Base-by-base conservation (phyloP, 768 basidiomycete species). In the Suillus paluster region DNA sequence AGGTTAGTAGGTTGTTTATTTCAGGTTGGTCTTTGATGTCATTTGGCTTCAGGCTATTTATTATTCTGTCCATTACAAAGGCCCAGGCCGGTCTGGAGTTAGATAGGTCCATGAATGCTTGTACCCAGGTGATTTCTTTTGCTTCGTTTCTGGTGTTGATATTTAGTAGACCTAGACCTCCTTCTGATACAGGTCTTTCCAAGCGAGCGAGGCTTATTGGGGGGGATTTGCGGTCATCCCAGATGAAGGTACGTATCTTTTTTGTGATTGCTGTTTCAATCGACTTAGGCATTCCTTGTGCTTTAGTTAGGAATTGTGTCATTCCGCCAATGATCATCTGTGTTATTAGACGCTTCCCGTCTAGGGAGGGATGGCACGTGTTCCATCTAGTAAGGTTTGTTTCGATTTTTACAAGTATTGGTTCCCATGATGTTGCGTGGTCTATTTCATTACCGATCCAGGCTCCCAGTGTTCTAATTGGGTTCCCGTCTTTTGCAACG, bases 261-360 rank as follows among this genome's bases (percentile, higher is more conserved):
- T 70, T 69, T 0, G n/a, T 60, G 0, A 76, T 64, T n/a, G 58
- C 17, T 10, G 58, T 36, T 6, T 68, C 64, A 0, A 71, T 50
- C 0, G 60, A 27, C 1, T 45, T 23, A 11, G 73, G 75, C 75
- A 77, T 77, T 0, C 70, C 71, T 53, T 75, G 76, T 0, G 74
- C 75, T 19, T 63, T 64, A 0, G 71, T 70, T 0, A 76, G 68
- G 65, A 73, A 78, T 60, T 78, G 77, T 0, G 74, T 71, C 60
- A 69, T 66, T 0, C 68, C 70, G 0, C 73, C 72, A 0, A 73
- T 52, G 0, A 53, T 55, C 49, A 71, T 67, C 49, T 76, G 71
- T 0, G 70, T n/a, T 0, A 74, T 72, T 0, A 69, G 49, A 1
- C 50, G 5, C 15, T 63, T 60, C 0, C 65, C 67, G 0, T 68